Percentiles rank a stretch among this genome's conserved stretches.
Evolutionary conservation across 2,329 filamentous ascomycete species (phyloP).

Genomic region (Aspergillus fumigatus): DNA sequence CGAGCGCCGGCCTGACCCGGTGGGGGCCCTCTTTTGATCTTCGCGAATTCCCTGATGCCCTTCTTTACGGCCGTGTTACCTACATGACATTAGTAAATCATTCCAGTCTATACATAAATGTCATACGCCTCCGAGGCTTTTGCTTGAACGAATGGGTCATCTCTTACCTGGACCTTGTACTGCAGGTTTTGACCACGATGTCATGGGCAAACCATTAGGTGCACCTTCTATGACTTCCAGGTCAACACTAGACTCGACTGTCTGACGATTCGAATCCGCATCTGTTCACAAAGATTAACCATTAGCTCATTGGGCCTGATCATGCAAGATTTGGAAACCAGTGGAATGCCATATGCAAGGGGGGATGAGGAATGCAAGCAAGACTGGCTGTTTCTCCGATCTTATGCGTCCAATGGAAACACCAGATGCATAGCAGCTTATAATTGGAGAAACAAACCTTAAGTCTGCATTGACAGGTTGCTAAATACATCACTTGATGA

Average conservation of each 20-base stretch:
- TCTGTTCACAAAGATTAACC: not conserved
- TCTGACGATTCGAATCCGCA: not conserved
- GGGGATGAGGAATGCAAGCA: constrained; percentile 8
- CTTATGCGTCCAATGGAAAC: not conserved
- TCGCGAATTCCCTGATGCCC: not conserved
- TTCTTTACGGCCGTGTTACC: not conserved
- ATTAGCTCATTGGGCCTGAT: constrained; percentile 5
- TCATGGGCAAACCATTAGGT: not conserved
- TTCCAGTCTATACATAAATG: not conserved
- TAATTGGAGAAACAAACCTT: not conserved
- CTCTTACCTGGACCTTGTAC: not conserved
- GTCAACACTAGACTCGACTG: not conserved
- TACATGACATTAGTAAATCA: not conserved
- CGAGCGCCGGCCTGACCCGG: too few relatives aligned
- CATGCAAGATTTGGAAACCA: not conserved
- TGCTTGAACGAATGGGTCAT: not conserved
- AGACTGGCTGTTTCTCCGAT: not conserved
- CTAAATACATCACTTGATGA: constrained; percentile 19
- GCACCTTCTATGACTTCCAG: not conserved
- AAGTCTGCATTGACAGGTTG: constrained; percentile 6
- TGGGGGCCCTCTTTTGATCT: not conserved
- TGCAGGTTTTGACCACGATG: not conserved
- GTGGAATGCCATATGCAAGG: constrained; percentile 13
- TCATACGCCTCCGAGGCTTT: not conserved
- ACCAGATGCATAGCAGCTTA: not conserved